Evolutionary conservation across 108 stramenopile species (phyloP).

Genomic region (Cafeteria roenbergensis): DNA sequence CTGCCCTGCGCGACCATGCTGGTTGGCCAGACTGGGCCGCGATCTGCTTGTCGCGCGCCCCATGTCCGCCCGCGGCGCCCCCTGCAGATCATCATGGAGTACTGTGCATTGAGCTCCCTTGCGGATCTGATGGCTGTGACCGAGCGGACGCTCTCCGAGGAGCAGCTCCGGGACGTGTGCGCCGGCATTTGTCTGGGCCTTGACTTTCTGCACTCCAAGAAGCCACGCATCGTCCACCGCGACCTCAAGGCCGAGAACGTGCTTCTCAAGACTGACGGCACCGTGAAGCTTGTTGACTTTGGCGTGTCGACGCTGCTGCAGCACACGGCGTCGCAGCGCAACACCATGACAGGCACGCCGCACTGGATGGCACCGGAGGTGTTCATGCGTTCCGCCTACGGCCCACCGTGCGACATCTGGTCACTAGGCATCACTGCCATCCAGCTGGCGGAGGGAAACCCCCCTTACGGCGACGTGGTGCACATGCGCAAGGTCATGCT

Average conservation of each 20-base stretch:
- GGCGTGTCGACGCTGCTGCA: conserved; percentile 77
- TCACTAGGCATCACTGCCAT: conserved; percentile 84
- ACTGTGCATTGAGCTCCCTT: conserved; percentile 69
- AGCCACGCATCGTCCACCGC: conserved; percentile 74
- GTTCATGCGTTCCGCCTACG: background rate
- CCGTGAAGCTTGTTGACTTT: conserved; percentile 73
- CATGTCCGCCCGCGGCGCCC: too few species aligned
- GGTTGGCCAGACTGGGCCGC: too few species aligned
- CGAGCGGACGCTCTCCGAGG: conserved; percentile 40
- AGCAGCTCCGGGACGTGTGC: conserved; percentile 61
- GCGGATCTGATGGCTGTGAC: conserved; percentile 63
- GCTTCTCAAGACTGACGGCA: conserved; percentile 63
- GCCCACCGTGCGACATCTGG: conserved; percentile 75
- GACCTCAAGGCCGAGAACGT: conserved; percentile 92
- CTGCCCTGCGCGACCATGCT: too few species aligned
- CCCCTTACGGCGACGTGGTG: conserved; percentile 86
- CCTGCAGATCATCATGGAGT: conserved; percentile 92
- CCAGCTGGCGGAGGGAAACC: conserved; percentile 92
- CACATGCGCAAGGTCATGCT: conserved; percentile 59
- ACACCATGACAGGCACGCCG: conserved; percentile 89
- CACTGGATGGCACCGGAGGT: conserved; percentile 98
- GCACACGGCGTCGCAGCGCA: conserved; percentile 79
- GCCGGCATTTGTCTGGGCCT: conserved; percentile 69
- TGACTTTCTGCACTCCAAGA: conserved; percentile 71
- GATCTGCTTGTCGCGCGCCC: too few species aligned